Evolutionary conservation across 2,329 filamentous ascomycete species (phyloP), one percentile per base, ranked within the genome.

Genomic region (Fusarium chlamydosporum): DNA sequence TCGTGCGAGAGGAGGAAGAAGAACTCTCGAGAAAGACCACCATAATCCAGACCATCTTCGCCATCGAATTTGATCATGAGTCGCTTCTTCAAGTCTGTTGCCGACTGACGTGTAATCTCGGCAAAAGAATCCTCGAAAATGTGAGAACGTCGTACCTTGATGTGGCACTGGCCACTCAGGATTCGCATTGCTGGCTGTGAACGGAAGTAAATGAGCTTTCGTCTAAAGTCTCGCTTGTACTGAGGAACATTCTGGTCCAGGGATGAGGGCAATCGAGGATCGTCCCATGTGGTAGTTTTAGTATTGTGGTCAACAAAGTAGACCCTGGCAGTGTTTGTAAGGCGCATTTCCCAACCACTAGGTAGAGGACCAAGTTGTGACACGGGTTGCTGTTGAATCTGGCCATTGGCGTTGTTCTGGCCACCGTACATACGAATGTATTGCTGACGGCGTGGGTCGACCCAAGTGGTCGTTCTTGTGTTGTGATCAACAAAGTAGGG

Each of bases 281-380:
- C 96, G 77, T 99, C 96, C 96, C 96, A 99, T 1, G 96, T 99
- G 5, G 96, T 99, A 0, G 96, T 99, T 85, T 99, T 99, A 43
- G 96, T 99, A 82, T 99, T 99, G 83, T 99, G 96, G 76, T 99
- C 96, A 43, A 99, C 96, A 79, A 99, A 99, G 82, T 99, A 99
- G 16, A 99, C 96, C 62, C 96, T 88, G 29, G 96, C 96, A 15
- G 96, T 99, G 80, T 99, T 98, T 54, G 96, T 99, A 52, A 99
- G 89, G 64, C 96, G 93, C 96, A 99, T 99, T 85, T 99, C 96
- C 96, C 96, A 99, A 4, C 96, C 96, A 76, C 96, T 98, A 4
- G 96, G 96, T 47, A 99, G 82, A 27, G 96, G 96, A 6, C 96
- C 96, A 45, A 99, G 87, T 79, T 99, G 96, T 3, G 96, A 98